A percentile compares a stretch with the other conserved stretches of the same genome.
phyloP scores from a whole-genome alignment of 2,329 filamentous ascomycete species.

The Setomelanomma holmii region DNA sequence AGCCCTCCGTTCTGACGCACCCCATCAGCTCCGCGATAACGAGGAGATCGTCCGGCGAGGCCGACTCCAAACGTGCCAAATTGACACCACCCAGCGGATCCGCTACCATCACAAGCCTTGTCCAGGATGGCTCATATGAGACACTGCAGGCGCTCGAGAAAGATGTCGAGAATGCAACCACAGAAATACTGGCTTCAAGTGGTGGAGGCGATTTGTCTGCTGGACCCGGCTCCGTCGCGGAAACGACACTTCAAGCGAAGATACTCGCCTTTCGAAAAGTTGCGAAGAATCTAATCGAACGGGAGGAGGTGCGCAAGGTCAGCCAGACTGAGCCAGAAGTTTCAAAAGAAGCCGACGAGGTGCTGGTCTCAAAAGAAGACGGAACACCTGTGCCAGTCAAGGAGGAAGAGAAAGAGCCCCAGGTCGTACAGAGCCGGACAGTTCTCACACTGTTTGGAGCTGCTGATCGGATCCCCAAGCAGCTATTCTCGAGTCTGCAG shows the following conservation, averaged over 20 bases:
- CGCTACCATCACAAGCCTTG: conserved; percentile 47
- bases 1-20: conserved; percentile 55
- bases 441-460: conserved; percentile 81
- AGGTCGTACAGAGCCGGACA: conserved; percentile 55
- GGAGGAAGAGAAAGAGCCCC: conserved; percentile 26
- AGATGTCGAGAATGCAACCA: conserved; percentile 52
- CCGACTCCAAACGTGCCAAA: conserved; percentile 55
- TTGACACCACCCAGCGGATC: conserved; percentile 42
- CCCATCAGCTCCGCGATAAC: conserved; percentile 37
- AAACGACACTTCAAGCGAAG: conserved; percentile 39
- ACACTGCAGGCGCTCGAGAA: conserved; percentile 51
- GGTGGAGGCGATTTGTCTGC: conserved; percentile 28
- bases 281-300: conserved; percentile 33
- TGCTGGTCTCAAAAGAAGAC: conserved; percentile 15
- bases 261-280: conserved; percentile 45
- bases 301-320: conserved; percentile 35
- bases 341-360: conserved; percentile 11
- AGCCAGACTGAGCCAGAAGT: conserved; percentile 8
- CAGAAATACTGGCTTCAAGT: conserved; percentile 47
- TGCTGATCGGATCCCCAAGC: conserved; percentile 71
- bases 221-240: conserved; percentile 43
- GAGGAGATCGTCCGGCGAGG: conserved; percentile 48
- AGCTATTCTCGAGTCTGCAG: conserved; percentile 87
- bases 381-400: conserved; percentile 23
- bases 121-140: conserved; percentile 49